Evolutionary conservation across 2,329 filamentous ascomycete genomes (phyloP).

Genomic region (Colletotrichum plurivorum): DNA sequence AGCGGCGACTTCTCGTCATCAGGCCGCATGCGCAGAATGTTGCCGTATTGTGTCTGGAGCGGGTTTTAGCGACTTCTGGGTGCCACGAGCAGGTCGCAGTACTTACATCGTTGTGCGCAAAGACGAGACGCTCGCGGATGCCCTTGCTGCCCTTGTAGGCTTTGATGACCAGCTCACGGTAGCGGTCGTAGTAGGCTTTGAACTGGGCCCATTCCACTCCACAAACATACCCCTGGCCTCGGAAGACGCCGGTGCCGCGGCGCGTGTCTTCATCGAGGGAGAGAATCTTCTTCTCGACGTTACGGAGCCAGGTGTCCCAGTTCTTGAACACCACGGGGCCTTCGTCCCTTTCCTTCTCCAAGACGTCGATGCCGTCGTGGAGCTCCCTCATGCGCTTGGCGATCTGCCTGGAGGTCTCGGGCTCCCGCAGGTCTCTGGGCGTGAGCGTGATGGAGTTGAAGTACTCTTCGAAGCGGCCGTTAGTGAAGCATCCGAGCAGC

Average conservation of each 20-base stretch:
- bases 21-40: constrained; percentile 83
- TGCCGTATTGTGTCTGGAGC: constrained; percentile 93
- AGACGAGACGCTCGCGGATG: constrained; percentile 84
- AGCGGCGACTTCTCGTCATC: constrained; percentile 86
- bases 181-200: constrained; percentile 80
- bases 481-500: constrained; percentile 90
- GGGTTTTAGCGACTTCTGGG: constrained; percentile 5
- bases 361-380: constrained; percentile 91
- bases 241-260: constrained; percentile 48
- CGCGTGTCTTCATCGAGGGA: constrained; percentile 71
- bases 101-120: constrained; percentile 97
- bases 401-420: constrained; percentile 90
- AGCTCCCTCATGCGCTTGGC: constrained; percentile 98
- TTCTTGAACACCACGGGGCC: constrained; percentile 91
- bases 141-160: constrained; percentile 77
- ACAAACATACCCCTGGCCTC: constrained; percentile 76
- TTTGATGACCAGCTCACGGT: constrained; percentile 80
- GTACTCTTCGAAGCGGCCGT: constrained; percentile 96
- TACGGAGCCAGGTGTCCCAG: constrained; percentile 91
- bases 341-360: constrained; percentile 81
- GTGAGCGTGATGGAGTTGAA: constrained; percentile 89
- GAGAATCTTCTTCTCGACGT: constrained; percentile 72
- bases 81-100: neutral
- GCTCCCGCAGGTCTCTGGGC: constrained; percentile 80
- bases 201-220: constrained; percentile 88